phyloP scores from a whole-genome alignment of 2,329 filamentous ascomycete species.

The Cladophialophora yegresii region DNA sequence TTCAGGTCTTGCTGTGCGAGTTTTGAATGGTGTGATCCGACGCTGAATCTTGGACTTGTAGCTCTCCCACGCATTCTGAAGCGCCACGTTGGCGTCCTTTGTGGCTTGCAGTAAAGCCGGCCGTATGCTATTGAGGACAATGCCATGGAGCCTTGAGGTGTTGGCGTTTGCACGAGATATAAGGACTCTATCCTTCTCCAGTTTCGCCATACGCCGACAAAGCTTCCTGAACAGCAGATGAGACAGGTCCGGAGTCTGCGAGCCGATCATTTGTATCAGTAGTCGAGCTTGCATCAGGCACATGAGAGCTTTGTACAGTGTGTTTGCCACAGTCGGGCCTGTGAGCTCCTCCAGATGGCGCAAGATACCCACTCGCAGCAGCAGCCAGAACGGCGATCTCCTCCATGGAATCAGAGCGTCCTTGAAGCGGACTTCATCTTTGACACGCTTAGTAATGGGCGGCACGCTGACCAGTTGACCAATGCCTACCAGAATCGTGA shows the following conservation, averaged over 20 bases:
- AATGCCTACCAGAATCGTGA: conserved; percentile 60
- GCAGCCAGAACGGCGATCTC: conserved; percentile 62
- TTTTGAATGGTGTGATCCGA: conserved; percentile 48
- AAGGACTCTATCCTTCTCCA: conserved; percentile 50
- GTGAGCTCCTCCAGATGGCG: conserved; percentile 52
- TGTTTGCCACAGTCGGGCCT: conserved; percentile 47
- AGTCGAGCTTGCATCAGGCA: conserved; percentile 52
- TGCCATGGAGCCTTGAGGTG: not conserved
- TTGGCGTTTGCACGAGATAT: conserved; percentile 38
- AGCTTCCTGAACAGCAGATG: conserved; percentile 56
- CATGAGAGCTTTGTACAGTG: conserved; percentile 62
- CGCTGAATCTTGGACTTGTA: conserved; percentile 47
- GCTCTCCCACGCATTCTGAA: conserved; percentile 45
- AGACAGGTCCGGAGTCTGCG: conserved; percentile 43
- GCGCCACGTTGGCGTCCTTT: conserved; percentile 36
- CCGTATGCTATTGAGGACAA: conserved; percentile 9
- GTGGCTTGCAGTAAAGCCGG: conserved; percentile 34
- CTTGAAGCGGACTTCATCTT: conserved; percentile 62
- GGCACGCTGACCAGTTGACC: conserved; percentile 47
- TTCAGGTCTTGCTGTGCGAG: conserved; percentile 41
- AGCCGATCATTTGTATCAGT: conserved; percentile 45
- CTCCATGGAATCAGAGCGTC: conserved; percentile 59
- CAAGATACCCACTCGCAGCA: conserved; percentile 60
- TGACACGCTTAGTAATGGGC: conserved; percentile 58
- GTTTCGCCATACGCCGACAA: conserved; percentile 59